Evolutionary conservation across 208 protist species (phyloP).

Genomic region (Acanthamoeba healyi): DNA sequence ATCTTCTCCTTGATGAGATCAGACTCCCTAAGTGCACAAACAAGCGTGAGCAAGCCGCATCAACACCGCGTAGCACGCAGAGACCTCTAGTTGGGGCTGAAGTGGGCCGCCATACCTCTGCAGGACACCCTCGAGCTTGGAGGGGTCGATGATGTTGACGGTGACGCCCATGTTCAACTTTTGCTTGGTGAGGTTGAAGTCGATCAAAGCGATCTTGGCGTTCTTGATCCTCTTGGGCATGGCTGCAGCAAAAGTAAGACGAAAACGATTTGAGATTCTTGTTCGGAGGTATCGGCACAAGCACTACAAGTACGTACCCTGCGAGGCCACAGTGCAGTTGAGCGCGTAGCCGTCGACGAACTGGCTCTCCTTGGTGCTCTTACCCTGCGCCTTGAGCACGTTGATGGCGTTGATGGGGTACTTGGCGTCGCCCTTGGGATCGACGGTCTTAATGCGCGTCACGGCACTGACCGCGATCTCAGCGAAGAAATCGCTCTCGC

Average conservation of each 20-base stretch:
- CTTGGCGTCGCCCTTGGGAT: slow-evolving; percentile 89
- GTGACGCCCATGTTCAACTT: slow-evolving; percentile 98
- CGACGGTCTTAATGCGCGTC: slow-evolving; percentile 88
- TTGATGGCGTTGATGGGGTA: slow-evolving; percentile 99
- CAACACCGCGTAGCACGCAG: no score
- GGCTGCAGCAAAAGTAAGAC: slow-evolving; percentile 69
- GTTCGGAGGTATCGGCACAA: neutral
- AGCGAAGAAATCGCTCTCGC: slow-evolving; percentile 97
- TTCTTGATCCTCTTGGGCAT: slow-evolving; percentile 97
- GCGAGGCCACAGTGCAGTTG: slow-evolving; percentile 96
- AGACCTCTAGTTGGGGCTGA: no score
- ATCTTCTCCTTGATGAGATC: slow-evolving; percentile 98
- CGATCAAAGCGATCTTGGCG: slow-evolving; percentile 99
- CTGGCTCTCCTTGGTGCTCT: slow-evolving; percentile 94
- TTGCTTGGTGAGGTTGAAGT: slow-evolving; percentile 98
- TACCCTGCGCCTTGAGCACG: slow-evolving; percentile 98
- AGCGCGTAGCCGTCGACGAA: slow-evolving; percentile 97
- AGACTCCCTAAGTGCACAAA: slow-evolving; percentile 93
- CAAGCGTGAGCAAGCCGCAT: neutral
- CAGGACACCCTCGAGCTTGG: slow-evolving; percentile 97
- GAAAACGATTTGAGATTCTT: slow-evolving; percentile 17
- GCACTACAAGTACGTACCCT: slow-evolving; percentile 86
- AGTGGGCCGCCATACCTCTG: slow-evolving; percentile 72
- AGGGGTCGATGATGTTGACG: slow-evolving; percentile 98
- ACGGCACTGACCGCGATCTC: slow-evolving; percentile 96